Base-by-base conservation (phyloP, 192 early-diverging fungal genomes). In the Podila verticillata region DNA sequence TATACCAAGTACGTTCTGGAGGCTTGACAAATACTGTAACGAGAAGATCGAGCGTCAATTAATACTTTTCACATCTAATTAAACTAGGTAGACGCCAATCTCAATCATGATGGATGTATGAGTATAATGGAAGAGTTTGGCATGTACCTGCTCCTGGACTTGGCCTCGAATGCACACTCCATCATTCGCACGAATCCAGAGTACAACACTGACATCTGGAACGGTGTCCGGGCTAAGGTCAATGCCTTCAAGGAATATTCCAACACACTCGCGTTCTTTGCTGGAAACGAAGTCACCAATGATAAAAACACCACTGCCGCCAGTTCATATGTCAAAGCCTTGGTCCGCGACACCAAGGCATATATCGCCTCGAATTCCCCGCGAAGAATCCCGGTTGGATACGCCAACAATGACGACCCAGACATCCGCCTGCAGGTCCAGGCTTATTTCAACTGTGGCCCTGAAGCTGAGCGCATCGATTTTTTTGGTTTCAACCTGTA, bases 401-500 rank as follows among this genome's bases (percentile, higher is more conserved):
- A 93, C 63, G 90, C 92, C 8, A 86, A 88, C 74, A 92, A 92
- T 83, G 93, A 94, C 64, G 91, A 92, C 65, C 82, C 87, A 7
- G 84, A 86, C 49, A 91, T 94, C 68, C 87, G 91, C 64, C 85
- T 85, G 66, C 82, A 86, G 44, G 82, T 93, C 61, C 83, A 89
- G 73, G 86, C 75, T 39, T 94, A 91, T 73, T 94, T 93, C 80
- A 86, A 88, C 67, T 94, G 93, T 61, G 92, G 90, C 49, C 79
- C 83, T 10, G 72, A 80, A 13, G 84, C 83, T 36, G 88, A 86
- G 71, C 85, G 85, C 47, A 89, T 88, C n/a, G 92, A 95, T 54
- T 95, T 93, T 66, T 92, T 85, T 66, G 93, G 91, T 36, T 70
- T 93, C 56, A 95, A 95, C 71, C 56, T 92, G 31, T 95, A 95